Evolutionary conservation across 179 eudicot species (phyloP).

Genomic region (Drosera spatulata): DNA sequence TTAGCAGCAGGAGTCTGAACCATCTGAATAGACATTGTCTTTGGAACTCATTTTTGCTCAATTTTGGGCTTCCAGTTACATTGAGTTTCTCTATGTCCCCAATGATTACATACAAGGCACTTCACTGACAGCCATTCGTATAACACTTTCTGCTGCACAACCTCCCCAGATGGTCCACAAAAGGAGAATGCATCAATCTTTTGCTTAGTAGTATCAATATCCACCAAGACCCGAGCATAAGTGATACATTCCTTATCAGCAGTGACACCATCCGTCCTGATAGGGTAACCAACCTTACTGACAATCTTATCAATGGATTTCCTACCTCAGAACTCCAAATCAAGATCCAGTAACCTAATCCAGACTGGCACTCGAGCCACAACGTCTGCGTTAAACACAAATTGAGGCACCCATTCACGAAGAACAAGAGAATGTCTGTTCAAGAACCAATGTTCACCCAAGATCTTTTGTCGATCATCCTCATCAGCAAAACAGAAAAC

Average conservation of each 20-base stretch:
- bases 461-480: no score
- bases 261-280: background rate
- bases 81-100: no score
- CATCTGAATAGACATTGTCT: no score
- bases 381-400: background rate
- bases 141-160: background rate
- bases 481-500: no score
- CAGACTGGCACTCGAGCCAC: background rate
- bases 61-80: no score
- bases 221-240: background rate
- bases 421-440: no score
- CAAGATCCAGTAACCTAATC: conserved; percentile 1
- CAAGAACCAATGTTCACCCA: no score
- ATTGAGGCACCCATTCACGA: no score
- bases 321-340: background rate
- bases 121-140: conserved; percentile 2
- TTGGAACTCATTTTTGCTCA: no score
- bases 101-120: background rate
- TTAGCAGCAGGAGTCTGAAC: no score
- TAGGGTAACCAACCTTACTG: background rate
- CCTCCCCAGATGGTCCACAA: background rate
- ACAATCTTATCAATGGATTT: background rate
- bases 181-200: background rate
- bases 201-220: background rate
- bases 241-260: background rate